Conservation (phyloP, 257 asterid species). For the Nicotiana benthamiana region DNA sequence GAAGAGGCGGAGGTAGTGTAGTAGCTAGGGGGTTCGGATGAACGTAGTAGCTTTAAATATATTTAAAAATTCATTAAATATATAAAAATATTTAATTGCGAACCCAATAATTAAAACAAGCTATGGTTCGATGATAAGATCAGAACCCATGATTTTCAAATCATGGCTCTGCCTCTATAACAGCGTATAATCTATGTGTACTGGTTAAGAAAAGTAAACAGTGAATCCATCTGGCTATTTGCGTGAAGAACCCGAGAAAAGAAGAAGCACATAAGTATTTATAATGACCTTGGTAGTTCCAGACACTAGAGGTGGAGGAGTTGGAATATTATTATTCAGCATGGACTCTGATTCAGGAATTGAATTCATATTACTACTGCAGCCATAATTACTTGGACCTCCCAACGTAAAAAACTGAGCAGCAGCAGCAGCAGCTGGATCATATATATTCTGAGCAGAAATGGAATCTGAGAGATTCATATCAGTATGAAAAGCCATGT, state of each 20-base stretch:
- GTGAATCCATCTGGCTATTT: too few species aligned
- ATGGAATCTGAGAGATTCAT: slow-evolving; percentile 16
- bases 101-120: too few species aligned
- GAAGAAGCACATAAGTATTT: background rate
- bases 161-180: too few species aligned
- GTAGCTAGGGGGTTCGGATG: too few species aligned
- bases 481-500: slow-evolving; percentile 26
- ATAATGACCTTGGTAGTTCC: slow-evolving; percentile 7
- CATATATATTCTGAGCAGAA: background rate
- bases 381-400: slow-evolving; percentile 17
- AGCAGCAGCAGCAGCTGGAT: slow-evolving; percentile 23
- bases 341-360: slow-evolving; percentile 22
- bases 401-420: slow-evolving; percentile 35
- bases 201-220: too few species aligned
- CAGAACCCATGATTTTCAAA: too few species aligned
- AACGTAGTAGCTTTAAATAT: too few species aligned
- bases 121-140: too few species aligned
- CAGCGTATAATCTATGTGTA: too few species aligned
- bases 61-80: too few species aligned
- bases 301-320: background rate
- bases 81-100: too few species aligned
- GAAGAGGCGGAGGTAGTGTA: too few species aligned
- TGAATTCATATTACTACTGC: slow-evolving; percentile 6
- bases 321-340: slow-evolving; percentile 9
- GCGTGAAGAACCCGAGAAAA: background rate